Evolutionary conservation across 2,329 filamentous ascomycete genomes (phyloP), one percentile per base, ranked within the genome.

Genomic region (Metarhizium sp.): DNA sequence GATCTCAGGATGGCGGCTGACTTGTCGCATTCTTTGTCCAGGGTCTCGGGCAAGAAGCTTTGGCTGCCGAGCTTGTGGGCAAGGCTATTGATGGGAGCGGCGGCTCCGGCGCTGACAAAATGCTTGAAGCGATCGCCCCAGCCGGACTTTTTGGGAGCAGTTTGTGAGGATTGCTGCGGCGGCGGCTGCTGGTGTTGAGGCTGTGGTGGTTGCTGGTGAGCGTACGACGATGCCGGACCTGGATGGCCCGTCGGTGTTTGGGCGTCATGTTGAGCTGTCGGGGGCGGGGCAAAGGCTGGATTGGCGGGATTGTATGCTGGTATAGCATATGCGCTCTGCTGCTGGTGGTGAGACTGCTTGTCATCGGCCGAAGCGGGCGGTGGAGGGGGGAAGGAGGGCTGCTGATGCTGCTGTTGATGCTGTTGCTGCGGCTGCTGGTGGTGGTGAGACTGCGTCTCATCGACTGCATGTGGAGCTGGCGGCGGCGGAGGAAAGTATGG

Each of bases 21-120:
- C 75, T 96, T 96, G 71, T 96, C 90, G 62, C 87, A 88, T 73
- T 96, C 92, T 69, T 90, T 90, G 67, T 95, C 91, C 60, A 96
- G 76, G 1, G 86, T 86, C 54, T 87, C 89, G 1, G 91, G 91
- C 80, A 92, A 87, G 71, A 95, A 95, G 25, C 88, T 87, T 70
- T 95, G 90, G 50, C 72, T 73, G n/a, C 90, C 90, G 42, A 95
- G 76, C 71, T 87, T 90, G 71, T 95, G 90, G 16, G 86, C 89
- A 25, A 95, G 70, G 57, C 79, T 84, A 67, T 95, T 95, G 65
- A 95, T 85, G 2, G 90, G 90, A 0, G 80, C 82, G 6, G 87
- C 87, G 4, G 76, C 77, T 64, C 78, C 76, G 40, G 69, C 63
- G 62, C 67, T 64, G 18, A 71, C 63, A 32, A 57, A 43, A 32